Conservation (phyloP, 768 basidiomycete genomes). For the Glaciozyma antarctica region DNA sequence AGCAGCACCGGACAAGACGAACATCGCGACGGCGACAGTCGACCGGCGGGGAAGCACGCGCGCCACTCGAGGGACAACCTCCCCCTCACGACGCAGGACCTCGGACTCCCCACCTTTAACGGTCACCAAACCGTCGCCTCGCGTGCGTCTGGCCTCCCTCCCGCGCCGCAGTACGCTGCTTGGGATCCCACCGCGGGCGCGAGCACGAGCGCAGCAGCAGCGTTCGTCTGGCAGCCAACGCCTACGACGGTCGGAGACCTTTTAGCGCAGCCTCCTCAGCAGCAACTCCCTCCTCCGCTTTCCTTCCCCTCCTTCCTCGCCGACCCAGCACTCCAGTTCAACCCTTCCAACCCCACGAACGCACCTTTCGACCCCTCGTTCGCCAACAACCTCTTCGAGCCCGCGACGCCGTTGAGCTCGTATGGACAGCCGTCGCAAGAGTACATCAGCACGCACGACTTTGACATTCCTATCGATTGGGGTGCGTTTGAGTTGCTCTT, state of each 20-base stretch:
- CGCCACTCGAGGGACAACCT: background rate
- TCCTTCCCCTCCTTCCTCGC: too few species aligned
- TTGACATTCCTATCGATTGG: too few species aligned
- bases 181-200: background rate
- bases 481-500: too few species aligned
- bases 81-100: constrained; percentile 26
- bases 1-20: background rate
- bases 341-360: too few species aligned
- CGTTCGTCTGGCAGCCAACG: background rate
- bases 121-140: constrained; percentile 17
- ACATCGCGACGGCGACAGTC: background rate
- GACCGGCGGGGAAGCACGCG: background rate
- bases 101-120: constrained; percentile 14
- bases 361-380: too few species aligned
- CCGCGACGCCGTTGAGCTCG: too few species aligned
- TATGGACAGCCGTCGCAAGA: too few species aligned
- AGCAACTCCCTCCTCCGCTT: background rate
- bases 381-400: too few species aligned
- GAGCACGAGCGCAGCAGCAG: too few species aligned
- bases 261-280: background rate
- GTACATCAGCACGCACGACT: too few species aligned
- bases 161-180: background rate
- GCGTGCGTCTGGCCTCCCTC: background rate
- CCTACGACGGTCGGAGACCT: too few species aligned
- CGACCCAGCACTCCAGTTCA: too few species aligned